Base-by-base conservation (phyloP, 495 filamentous ascomycete genomes). In the Parachaetomium inaequale region DNA sequence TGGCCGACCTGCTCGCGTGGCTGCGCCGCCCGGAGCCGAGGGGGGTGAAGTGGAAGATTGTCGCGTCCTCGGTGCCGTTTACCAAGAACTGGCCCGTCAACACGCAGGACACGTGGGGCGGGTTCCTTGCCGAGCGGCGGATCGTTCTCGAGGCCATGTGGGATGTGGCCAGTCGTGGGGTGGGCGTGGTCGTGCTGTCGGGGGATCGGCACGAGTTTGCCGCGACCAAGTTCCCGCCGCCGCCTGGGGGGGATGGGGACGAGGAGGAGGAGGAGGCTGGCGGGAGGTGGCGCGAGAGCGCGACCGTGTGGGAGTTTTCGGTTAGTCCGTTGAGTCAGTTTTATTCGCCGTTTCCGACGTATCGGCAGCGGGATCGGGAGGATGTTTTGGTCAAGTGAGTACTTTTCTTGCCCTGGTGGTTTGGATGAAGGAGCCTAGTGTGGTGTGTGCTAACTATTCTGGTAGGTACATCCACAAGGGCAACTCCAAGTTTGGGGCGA, bases 151-250 rank as follows among this genome's bases (percentile, higher is more conserved):
- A 96, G 68, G 88, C 89, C 10, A 96, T 96, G 85, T 97, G 94
- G 92, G 85, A 87, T 55, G 86, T 86, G 1, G 84, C 87, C 21
- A 77, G 77, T n/a, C 82, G 85, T 0, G 86, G 88, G 6, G 76
- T 88, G 19, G 90, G 92, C 29, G 85, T 98, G 25, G 83, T 98
- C 25, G 78, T 98, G 10, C 75, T 98, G 46, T 91, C 87, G 36
- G 94, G 94, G 12, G 94, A 98, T 67, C 76, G 94, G 5, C 94
- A 98, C 70, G 94, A 98, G 72, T 98, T 98, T 71, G 94, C 88
- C 28, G 92, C 93, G 1, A 97, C 93, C 0, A 85, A 86, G 6
- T 96, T 96, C 75, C 89, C 89, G 6, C 89, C 89, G 47, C 89
- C 91, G 2, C n/a, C n/a, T n/a, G n/a, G n/a, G n/a, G n/a, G n/a